Conservation (phyloP, 2,329 filamentous ascomycete genomes). For the Beauveria rudraprayagi region DNA sequence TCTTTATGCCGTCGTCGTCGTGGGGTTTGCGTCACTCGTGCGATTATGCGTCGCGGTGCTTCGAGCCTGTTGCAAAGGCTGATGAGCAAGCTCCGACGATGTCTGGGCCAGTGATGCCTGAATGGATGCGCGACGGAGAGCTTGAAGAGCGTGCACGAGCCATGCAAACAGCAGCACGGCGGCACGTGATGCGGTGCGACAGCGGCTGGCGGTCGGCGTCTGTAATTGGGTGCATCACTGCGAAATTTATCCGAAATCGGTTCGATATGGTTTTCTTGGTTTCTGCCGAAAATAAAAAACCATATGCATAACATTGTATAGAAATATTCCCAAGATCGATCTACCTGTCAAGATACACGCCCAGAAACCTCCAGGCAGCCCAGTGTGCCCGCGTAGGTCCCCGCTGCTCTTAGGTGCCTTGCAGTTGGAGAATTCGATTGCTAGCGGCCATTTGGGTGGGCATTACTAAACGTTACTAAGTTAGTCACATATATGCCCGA, state of each 20-base stretch:
- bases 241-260: no score
- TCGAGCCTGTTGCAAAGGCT: slow-evolving; percentile 5
- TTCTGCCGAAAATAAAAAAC: no score
- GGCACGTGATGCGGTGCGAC: slow-evolving; percentile 2
- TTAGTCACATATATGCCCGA: slow-evolving; percentile 8
- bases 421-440: neutral
- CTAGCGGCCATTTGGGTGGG: neutral
- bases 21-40: neutral
- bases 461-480: neutral
- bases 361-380: neutral
- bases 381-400: neutral
- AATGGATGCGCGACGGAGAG: slow-evolving; percentile 1
- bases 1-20: no score
- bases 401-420: neutral
- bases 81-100: slow-evolving; percentile 3
- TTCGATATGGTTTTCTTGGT: no score
- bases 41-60: neutral
- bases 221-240: no score
- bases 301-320: no score
- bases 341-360: neutral
- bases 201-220: neutral
- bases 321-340: no score
- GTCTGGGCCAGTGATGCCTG: slow-evolving; percentile 1
- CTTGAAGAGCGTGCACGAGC: slow-evolving; percentile 7
- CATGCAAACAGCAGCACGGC: slow-evolving; percentile 7